Percentiles rank a stretch among this genome's conserved stretches.
Evolutionary conservation across 1,284 basidiomycete species (phyloP).

Genomic region (Serendipita sp.): DNA sequence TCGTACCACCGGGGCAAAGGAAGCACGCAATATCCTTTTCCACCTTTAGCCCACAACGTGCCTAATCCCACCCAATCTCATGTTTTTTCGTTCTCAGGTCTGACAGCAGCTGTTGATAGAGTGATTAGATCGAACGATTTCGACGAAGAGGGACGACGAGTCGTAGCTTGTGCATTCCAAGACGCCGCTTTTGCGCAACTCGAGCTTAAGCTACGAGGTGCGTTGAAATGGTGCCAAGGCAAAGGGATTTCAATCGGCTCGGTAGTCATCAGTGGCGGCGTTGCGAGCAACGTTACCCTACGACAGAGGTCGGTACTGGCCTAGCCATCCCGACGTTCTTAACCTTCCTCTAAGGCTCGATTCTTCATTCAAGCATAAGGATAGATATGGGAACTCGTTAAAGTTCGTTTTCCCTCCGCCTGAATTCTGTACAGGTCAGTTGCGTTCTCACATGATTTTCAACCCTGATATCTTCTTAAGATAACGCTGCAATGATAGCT

Average conservation of each 20-base stretch:
- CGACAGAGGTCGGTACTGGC: slow-evolving; percentile 35
- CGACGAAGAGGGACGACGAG: slow-evolving; percentile 12
- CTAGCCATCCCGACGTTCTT: background rate
- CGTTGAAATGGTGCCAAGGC: slow-evolving; percentile 33
- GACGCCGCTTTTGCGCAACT: slow-evolving; percentile 56
- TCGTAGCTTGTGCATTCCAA: slow-evolving; percentile 61
- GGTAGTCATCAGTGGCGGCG: slow-evolving; percentile 78
- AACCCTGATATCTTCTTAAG: slow-evolving; percentile 26
- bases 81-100: slow-evolving; percentile 61
- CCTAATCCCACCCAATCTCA: slow-evolving; percentile 42
- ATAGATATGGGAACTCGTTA: slow-evolving; percentile 18
- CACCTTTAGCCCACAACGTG: slow-evolving; percentile 27
- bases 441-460: background rate
- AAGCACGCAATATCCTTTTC: slow-evolving; percentile 13
- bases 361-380: slow-evolving; percentile 24
- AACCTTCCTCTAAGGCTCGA: slow-evolving; percentile 28
- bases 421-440: slow-evolving; percentile 62
- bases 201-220: slow-evolving; percentile 55
- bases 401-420: slow-evolving; percentile 53
- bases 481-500: slow-evolving; percentile 91
- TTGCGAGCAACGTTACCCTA: slow-evolving; percentile 70
- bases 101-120: slow-evolving; percentile 42
- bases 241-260: slow-evolving; percentile 31
- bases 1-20: no score
- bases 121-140: background rate